Conservation (phyloP, 2,329 filamentous ascomycete species). For the Microdochium bolleyi region DNA sequence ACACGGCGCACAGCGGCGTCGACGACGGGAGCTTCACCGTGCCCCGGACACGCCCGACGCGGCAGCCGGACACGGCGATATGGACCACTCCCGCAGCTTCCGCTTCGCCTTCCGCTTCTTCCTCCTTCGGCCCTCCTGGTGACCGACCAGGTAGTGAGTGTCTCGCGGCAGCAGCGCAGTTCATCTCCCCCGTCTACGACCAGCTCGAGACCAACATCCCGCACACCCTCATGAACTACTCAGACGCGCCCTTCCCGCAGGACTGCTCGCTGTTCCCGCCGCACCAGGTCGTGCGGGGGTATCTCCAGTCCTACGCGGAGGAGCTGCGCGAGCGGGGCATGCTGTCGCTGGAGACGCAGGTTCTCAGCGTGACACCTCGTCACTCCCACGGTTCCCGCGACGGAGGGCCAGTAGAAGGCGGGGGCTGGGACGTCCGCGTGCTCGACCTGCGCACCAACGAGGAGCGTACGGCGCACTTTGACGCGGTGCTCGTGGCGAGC, state of each 20-base stretch:
- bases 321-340: constrained; percentile 49
- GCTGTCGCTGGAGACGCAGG: constrained; percentile 55
- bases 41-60: constrained; percentile 19
- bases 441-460: constrained; percentile 18
- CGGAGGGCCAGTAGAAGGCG: constrained; percentile 12
- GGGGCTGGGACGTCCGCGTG: constrained; percentile 40
- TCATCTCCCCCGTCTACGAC: constrained; percentile 66
- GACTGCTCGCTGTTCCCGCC: constrained; percentile 58
- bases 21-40: constrained; percentile 12
- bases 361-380: constrained; percentile 43
- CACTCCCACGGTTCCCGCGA: too few species aligned
- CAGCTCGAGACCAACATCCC: constrained; percentile 71
- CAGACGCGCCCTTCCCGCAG: constrained; percentile 49
- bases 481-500: constrained; percentile 55
- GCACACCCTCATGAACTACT: constrained; percentile 61
- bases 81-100: too few species aligned
- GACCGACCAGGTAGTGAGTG: too few species aligned
- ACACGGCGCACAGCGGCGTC: constrained; percentile 28
- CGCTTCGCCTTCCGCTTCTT: too few species aligned
- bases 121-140: too few species aligned
- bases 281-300: constrained; percentile 54
- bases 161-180: constrained; percentile 40
- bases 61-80: constrained; percentile 32
- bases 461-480: constrained; percentile 30
- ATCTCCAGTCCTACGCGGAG: constrained; percentile 56